Evolutionary conservation across 2,329 filamentous ascomycete species (phyloP).

Genomic region (Chrysoporthe puriensis): DNA sequence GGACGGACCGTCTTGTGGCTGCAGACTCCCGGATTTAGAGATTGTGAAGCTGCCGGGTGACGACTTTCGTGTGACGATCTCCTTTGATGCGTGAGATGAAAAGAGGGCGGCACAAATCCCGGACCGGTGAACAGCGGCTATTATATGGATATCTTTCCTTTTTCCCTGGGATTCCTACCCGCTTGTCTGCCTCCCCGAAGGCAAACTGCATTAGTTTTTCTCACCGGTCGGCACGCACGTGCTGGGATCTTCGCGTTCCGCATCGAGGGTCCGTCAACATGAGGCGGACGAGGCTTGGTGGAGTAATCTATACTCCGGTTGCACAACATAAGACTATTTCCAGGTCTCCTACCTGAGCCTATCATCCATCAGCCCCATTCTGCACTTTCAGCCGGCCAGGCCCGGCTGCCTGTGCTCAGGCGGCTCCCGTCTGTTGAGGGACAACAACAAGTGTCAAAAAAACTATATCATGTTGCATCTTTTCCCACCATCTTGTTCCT

Average conservation of each 20-base stretch:
- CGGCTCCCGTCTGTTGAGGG: background rate
- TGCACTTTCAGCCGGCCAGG: background rate
- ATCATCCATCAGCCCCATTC: background rate
- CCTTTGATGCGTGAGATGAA: constrained; percentile 1
- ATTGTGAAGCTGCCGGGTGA: constrained; percentile 11
- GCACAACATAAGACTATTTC: constrained; percentile 8
- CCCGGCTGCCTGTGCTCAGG: background rate
- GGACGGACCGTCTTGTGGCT: constrained; percentile 2
- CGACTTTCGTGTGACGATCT: background rate
- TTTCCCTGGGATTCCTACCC: background rate
- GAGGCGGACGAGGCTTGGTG: constrained; percentile 5
- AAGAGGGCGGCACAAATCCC: background rate
- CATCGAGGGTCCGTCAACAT: background rate
- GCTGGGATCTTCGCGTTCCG: background rate
- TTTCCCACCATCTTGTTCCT: constrained; percentile 15
- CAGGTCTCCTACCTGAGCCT: background rate
- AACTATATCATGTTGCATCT: background rate
- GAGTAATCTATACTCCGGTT: background rate
- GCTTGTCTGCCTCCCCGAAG: background rate
- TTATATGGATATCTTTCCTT: background rate
- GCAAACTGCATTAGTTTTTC: constrained; percentile 2
- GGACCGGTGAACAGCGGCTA: background rate
- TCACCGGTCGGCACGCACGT: constrained; percentile 12
- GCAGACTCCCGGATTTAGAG: background rate
- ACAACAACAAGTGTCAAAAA: background rate